Evolutionary conservation across 179 eudicot species (phyloP), one percentile per base, ranked within the genome.

Genomic region (Beta lomatogona): DNA sequence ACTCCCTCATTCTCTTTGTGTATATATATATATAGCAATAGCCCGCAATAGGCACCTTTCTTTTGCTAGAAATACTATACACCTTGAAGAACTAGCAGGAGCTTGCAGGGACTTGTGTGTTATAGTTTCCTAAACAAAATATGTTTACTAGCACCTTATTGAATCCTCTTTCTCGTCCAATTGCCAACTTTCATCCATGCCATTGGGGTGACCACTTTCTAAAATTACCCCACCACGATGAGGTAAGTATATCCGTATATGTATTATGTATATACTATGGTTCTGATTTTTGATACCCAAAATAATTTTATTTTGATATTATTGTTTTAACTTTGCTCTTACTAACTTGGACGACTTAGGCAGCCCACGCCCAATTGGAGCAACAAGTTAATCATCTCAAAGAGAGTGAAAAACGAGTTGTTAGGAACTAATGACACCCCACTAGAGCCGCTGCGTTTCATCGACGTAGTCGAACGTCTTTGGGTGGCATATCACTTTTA

Each of bases 401-500:
- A 72, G 81, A 45, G 71, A 10, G 70, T 81, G 19, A 80, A 73
- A 71, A 31, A 63, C 54, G 54, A 80, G 46, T 53, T 84, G 46
- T 8, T n/a, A 5, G 54, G 48, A 5, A 76, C 14, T 50, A 15
- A 55, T 15, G 25, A 25, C 18, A 78, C 66, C 13, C 44, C 65
- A 16, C 0, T 9, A 5, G 48, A 74, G 67, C 15, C 28, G 46
- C 70, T 86, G 25, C 83, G 77, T 18, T 77, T 87, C 44, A 83
- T 90, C n/a, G 88, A 90, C 36, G 46, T 73, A 5, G 61, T 87
- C 48, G 84, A 87, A 83, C 88, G 87, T 12, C 88, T 87, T 16
- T 90, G 91, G 14, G 55, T 89, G 19, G 80, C 79, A 25, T 90
- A 90, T 71, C 90, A 87, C 53, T n/a, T n/a, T n/a, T n/a, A n/a